These are phyloP conservation scores for Saturnispora saitoi DNA, from an alignment of 805 yeast genomes.

Conservation along the genomic window DNA sequence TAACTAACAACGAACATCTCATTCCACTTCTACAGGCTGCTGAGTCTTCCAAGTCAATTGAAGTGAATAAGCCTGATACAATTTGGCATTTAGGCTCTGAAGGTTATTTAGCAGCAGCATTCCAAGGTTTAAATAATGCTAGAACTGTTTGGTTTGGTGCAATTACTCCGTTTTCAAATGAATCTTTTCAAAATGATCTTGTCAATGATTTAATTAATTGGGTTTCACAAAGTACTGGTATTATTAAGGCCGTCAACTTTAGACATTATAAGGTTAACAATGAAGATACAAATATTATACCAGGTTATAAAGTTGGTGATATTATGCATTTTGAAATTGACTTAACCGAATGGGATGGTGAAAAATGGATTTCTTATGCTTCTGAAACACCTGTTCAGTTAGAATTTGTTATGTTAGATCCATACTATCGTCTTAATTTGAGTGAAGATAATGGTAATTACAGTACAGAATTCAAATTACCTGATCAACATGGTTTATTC, in stretches of 20 bases:
- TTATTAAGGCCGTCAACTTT: slow-evolving; percentile 47
- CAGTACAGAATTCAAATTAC: slow-evolving; percentile 55
- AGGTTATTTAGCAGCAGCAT: slow-evolving; percentile 63
- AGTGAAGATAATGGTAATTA: slow-evolving; percentile 39
- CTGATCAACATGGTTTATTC: slow-evolving; percentile 97
- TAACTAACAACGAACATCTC: slow-evolving; percentile 59
- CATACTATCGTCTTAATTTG: slow-evolving; percentile 78
- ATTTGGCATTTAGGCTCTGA: slow-evolving; percentile 80
- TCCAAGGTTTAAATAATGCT: slow-evolving; percentile 74
- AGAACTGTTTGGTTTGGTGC: slow-evolving; percentile 81
- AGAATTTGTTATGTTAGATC: slow-evolving; percentile 85
- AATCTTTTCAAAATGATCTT: slow-evolving; percentile 29
- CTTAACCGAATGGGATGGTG: slow-evolving; percentile 38
- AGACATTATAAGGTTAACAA: slow-evolving; percentile 39
- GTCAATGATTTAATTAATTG: slow-evolving; percentile 48
- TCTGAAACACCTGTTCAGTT: slow-evolving; percentile 52
- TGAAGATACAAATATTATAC: slow-evolving; percentile 27
- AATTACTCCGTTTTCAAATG: slow-evolving; percentile 40
- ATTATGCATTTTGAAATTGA: slow-evolving; percentile 48
- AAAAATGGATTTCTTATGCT: slow-evolving; percentile 60
- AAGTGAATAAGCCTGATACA: slow-evolving; percentile 37
- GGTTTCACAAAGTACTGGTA: slow-evolving; percentile 64
- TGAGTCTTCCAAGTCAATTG: slow-evolving; percentile 40
- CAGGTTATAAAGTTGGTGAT: slow-evolving; percentile 68
- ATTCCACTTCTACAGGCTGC: slow-evolving; percentile 66